Evolutionary conservation across 441 rosid genomes (phyloP).

Genomic region (Erodium texanum): DNA sequence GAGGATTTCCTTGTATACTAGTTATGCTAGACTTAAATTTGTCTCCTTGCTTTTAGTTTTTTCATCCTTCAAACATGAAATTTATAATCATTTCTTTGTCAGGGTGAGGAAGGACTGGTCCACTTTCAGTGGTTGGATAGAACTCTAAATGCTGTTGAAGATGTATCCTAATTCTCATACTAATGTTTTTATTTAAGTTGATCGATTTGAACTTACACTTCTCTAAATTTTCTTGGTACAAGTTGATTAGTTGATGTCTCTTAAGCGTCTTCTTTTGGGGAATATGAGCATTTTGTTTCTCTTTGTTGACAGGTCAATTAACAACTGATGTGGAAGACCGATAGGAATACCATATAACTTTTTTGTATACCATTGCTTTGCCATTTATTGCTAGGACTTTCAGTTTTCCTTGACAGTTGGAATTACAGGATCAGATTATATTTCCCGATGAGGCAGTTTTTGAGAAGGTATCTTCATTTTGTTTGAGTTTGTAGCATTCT

Average conservation of each 20-base stretch:
- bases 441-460: constrained; percentile 90
- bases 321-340: too few relatives aligned
- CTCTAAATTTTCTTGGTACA: neutral
- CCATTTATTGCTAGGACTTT: constrained; percentile 2
- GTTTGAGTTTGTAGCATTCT: constrained; percentile 8
- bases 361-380: neutral
- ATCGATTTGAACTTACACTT: neutral
- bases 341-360: neutral
- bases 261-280: neutral
- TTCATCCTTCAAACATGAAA: neutral
- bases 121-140: constrained; percentile 98
- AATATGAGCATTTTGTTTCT: too few relatives aligned
- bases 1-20: neutral
- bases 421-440: constrained; percentile 73
- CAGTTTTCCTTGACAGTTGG: constrained; percentile 44
- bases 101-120: constrained; percentile 85
- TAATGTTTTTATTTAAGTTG: neutral
- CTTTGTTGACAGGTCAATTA: too few relatives aligned
- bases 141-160: constrained; percentile 51
- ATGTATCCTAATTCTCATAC: constrained; percentile 50
- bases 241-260: neutral
- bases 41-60: neutral
- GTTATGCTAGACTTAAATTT: neutral
- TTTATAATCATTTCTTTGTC: constrained; percentile 14
- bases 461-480: constrained; percentile 57